Evolutionary conservation across 1,284 basidiomycete genomes (phyloP), one percentile per base, ranked within the genome.

Genomic region (Naganishia cerealis): DNA sequence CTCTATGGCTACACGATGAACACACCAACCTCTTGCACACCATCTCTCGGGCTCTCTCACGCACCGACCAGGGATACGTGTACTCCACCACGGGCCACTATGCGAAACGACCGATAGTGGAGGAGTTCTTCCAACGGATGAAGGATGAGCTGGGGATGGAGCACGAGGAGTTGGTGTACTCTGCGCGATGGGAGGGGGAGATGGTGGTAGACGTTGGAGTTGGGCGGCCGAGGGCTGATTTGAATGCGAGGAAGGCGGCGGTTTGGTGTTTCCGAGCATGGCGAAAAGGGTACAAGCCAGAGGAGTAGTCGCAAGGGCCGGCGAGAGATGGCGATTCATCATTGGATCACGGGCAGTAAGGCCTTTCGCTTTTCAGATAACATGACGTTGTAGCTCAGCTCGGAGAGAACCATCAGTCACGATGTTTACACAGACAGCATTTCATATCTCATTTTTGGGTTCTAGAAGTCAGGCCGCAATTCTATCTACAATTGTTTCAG

Each of bases 11-110:
- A 18, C 68, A 69, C 53, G 62, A 65, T 57, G 68, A 69, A 53
- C 71, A 70, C 66, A 70, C 55, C 52, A 56, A 59, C 24, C 67
- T 66, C 66, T 59, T 71, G 13, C 55, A 43, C 46, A 71, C 65
- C 10, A 50, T 69, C 12, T 68, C 71, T 21, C 57, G 67, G 26
- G 65, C 63, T 6, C 59, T 73, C 26, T 70, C 67, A 24, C 68
- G 66, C 40, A 57, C 53, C 46, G 53, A 67, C 48, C 53, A 42
- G 4, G 68, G 63, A 21, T 24, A 39, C 33, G 63, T 43, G 3
- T 66, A 53, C n/a, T 61, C 66, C 38, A 69, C 68, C 0, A 65
- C 68, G 6, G 68, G 68, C 12, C 57, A 69, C 42, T 69, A 69
- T 29, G 62, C 68, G 3, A 66, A 69, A 56, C 68, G 68, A 36